A percentile compares a stretch with the other conserved stretches of the same genome.
These are phyloP conservation scores for Coemansia sp. DNA, from an alignment of 192 early-diverging fungal genomes.

Conservation along the genomic window DNA sequence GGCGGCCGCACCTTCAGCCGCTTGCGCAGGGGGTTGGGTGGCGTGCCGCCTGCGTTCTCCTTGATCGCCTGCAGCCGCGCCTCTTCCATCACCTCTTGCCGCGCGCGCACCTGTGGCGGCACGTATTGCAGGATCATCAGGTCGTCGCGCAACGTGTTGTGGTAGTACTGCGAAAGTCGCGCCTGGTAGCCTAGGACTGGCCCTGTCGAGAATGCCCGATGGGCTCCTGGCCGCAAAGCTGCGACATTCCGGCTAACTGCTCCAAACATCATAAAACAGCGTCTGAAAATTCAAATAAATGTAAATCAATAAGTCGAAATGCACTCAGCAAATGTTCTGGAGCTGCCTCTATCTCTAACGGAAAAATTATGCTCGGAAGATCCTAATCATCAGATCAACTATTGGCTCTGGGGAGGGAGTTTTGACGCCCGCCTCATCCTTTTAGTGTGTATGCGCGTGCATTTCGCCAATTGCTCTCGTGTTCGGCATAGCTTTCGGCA, in stretches of 20 bases:
- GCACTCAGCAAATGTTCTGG: not conserved
- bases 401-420: not conserved
- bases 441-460: not conserved
- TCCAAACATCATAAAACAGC: constrained; percentile 22
- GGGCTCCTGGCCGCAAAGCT: not conserved
- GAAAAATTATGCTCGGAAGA: not conserved
- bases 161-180: constrained; percentile 74
- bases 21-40: constrained; percentile 52
- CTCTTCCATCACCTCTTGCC: constrained; percentile 32
- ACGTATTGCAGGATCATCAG: constrained; percentile 72
- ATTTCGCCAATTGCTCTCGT: not conserved
- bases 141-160: constrained; percentile 73
- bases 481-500: no score
- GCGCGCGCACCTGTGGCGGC: constrained; percentile 56
- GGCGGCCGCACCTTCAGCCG: constrained; percentile 45
- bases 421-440: not conserved
- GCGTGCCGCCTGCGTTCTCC: constrained; percentile 29
- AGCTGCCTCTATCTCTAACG: not conserved
- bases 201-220: constrained; percentile 28
- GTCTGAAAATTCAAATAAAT: not conserved
- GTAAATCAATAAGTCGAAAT: not conserved
- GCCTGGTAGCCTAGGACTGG: constrained; percentile 36
- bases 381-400: not conserved
- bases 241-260: constrained; percentile 24
- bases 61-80: constrained; percentile 28